A percentile compares a stretch with the other conserved stretches of the same genome.
Evolutionary conservation across 1,284 basidiomycete genomes (phyloP).

Genomic region (Macrocybe sp.): DNA sequence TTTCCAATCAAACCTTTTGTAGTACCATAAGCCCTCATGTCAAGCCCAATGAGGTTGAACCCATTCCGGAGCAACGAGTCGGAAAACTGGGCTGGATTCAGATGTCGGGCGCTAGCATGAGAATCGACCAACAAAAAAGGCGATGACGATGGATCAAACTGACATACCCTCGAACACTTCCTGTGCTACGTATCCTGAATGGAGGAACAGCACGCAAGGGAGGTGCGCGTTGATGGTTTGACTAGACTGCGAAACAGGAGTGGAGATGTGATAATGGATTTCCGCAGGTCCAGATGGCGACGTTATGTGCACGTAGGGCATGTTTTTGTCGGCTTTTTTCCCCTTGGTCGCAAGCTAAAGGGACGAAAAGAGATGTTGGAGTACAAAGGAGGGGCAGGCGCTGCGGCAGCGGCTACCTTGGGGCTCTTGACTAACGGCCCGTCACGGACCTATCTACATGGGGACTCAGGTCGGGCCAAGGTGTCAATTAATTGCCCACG

Average conservation of each 20-base stretch:
- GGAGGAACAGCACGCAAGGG: slow-evolving; percentile 33
- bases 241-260: slow-evolving; percentile 25
- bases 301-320: slow-evolving; percentile 29
- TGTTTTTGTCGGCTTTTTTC: slow-evolving; percentile 7
- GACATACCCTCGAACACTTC: slow-evolving; percentile 30
- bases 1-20: slow-evolving; percentile 24
- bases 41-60: slow-evolving; percentile 32
- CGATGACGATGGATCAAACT: background rate
- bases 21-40: slow-evolving; percentile 26
- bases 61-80: slow-evolving; percentile 24
- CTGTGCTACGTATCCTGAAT: slow-evolving; percentile 27
- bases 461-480: too few species aligned
- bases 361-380: too few species aligned
- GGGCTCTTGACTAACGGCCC: too few species aligned
- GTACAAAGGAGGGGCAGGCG: too few species aligned
- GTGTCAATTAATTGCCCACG: too few species aligned
- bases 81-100: slow-evolving; percentile 26
- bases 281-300: slow-evolving; percentile 24
- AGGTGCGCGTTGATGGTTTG: slow-evolving; percentile 24
- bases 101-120: background rate
- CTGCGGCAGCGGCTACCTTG: too few species aligned
- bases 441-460: too few species aligned
- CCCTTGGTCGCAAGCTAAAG: too few species aligned
- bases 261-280: slow-evolving; percentile 32
- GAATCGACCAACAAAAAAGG: background rate